Evolutionary conservation across 2,329 filamentous ascomycete genomes (phyloP).

Genomic region (Talaromyces sp.): DNA sequence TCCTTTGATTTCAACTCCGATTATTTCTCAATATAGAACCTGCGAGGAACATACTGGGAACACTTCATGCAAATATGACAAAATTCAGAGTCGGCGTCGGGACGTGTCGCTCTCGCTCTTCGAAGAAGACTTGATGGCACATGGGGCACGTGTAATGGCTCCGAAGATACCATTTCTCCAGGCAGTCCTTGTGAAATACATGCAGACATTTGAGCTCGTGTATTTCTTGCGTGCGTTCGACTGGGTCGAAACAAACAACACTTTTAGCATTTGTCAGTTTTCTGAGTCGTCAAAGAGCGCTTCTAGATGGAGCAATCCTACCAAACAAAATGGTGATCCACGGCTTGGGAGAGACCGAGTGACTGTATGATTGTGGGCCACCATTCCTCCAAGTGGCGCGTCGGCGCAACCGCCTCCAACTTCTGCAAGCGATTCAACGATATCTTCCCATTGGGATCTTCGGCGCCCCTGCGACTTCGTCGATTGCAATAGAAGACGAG

Average conservation of each 20-base stretch:
- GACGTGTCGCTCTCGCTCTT: conserved; percentile 25
- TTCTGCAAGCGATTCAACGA: conserved; percentile 32
- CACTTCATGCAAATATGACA: conserved; percentile 35
- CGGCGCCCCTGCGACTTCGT: conserved; percentile 22
- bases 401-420: conserved; percentile 36
- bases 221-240: conserved; percentile 34
- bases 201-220: conserved; percentile 38
- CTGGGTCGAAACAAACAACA: conserved; percentile 38
- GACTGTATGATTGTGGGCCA: conserved; percentile 34
- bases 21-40: conserved; percentile 15
- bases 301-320: conserved; percentile 18
- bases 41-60: neutral
- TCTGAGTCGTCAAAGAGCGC: neutral
- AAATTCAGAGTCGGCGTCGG: conserved; percentile 32
- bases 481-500: conserved; percentile 35
- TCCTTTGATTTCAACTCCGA: conserved; percentile 33
- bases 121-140: conserved; percentile 36
- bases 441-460: conserved; percentile 25
- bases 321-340: conserved; percentile 37
- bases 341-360: conserved; percentile 31
- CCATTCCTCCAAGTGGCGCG: conserved; percentile 37
- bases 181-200: conserved; percentile 39
- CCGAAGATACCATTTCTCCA: conserved; percentile 40
- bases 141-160: conserved; percentile 40
- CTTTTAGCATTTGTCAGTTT: conserved; percentile 22